phyloP scores from a whole-genome alignment of 768 basidiomycete species.

The Lactarius indigo region DNA sequence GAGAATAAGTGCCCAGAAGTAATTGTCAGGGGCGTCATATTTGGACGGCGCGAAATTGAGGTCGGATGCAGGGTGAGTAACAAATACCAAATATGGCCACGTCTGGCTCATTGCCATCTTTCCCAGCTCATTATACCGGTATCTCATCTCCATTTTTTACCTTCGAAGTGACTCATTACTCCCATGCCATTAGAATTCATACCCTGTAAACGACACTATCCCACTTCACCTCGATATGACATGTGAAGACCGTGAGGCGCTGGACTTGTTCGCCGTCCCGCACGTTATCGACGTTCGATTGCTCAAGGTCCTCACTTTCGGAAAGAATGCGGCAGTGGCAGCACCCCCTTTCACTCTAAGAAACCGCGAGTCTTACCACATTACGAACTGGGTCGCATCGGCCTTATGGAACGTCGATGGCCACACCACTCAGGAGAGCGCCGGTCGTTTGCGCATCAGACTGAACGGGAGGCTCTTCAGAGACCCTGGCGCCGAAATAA shows the following conservation, averaged over 20 bases:
- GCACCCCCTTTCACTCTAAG: not conserved
- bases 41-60: not conserved
- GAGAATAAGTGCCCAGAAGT: slow-evolving; percentile 4
- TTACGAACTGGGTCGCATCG: slow-evolving; percentile 1
- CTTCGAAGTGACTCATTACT: not conserved
- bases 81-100: not conserved
- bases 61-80: slow-evolving; percentile 19
- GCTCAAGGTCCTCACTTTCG: slow-evolving; percentile 16
- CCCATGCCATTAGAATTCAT: not conserved
- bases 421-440: not conserved
- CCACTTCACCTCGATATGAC: slow-evolving; percentile 16
- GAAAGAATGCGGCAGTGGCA: not conserved
- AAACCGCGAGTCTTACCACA: not conserved
- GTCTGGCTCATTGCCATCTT: not conserved
- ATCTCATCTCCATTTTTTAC: not conserved
- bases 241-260: not conserved
- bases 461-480: slow-evolving; percentile 5
- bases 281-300: slow-evolving; percentile 20
- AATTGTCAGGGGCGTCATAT: slow-evolving; percentile 10
- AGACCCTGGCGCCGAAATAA: not conserved
- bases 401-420: slow-evolving; percentile 17
- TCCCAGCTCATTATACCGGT: slow-evolving; percentile 12
- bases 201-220: slow-evolving; percentile 5
- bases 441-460: slow-evolving; percentile 10
- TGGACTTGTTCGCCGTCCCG: slow-evolving; percentile 11